Conservation (phyloP, 1,284 basidiomycete genomes). For the Sanguinoderma infundibulare region DNA sequence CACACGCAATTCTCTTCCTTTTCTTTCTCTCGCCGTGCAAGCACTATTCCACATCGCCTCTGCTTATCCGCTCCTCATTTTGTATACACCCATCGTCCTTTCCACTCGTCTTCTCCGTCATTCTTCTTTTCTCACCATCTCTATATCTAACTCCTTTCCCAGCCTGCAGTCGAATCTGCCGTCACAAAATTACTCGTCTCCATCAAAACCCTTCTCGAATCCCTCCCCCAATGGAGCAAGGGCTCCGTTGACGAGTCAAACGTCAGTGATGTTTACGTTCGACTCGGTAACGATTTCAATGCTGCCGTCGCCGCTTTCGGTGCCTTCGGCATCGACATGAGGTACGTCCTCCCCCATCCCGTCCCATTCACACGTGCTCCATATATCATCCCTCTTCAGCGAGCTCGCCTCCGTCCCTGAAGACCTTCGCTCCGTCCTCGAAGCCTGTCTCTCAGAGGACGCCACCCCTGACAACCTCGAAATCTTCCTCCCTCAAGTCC, state of each 20-base stretch:
- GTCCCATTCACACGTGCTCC: conserved; percentile 6
- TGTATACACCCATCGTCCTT: background rate
- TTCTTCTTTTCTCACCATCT: background rate
- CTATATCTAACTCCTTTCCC: conserved; percentile 5
- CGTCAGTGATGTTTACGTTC: conserved; percentile 97
- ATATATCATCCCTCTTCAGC: conserved; percentile 44
- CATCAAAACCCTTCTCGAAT: conserved; percentile 93
- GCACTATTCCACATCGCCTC: background rate
- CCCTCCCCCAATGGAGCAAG: conserved; percentile 89
- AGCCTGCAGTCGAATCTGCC: conserved; percentile 87
- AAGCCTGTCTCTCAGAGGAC: conserved; percentile 90
- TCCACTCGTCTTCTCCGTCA: background rate
- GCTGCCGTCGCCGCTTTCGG: conserved; percentile 89
- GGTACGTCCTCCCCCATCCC: conserved; percentile 46
- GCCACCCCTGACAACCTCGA: conserved; percentile 88
- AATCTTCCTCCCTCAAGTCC: conserved; percentile 88
- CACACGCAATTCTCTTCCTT: no score
- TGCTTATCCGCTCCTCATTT: background rate
- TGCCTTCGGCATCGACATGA: conserved; percentile 88
- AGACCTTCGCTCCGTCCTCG: conserved; percentile 87
- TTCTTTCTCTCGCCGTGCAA: no score
- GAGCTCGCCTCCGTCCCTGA: conserved; percentile 90
- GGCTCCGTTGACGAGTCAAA: conserved; percentile 77
- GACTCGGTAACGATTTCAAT: conserved; percentile 97
- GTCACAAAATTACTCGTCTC: conserved; percentile 94